Evolutionary conservation across 2,329 filamentous ascomycete genomes (phyloP).

Genomic region (Calonectria pteridis): DNA sequence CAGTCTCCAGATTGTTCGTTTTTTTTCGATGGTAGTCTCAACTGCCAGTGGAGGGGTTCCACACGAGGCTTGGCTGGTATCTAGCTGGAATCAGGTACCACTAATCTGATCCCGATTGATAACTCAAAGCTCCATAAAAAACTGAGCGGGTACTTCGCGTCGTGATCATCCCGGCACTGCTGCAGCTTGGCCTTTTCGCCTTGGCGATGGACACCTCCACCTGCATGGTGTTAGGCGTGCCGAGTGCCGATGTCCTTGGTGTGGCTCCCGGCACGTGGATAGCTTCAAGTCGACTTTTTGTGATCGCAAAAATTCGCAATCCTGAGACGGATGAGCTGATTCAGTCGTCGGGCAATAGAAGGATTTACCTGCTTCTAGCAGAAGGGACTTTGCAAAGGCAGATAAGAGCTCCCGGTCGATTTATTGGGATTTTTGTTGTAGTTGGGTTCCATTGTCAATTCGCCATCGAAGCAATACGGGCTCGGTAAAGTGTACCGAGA

Average conservation of each 20-base stretch:
- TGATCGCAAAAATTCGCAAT: neutral
- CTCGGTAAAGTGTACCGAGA: neutral
- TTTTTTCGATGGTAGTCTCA: neutral
- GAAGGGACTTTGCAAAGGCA: neutral
- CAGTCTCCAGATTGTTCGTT: neutral
- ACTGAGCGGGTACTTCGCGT: neutral
- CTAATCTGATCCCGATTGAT: slow-evolving; percentile 11
- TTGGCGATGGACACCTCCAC: neutral
- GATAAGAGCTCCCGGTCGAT: neutral
- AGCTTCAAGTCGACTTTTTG: neutral
- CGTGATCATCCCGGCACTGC: neutral
- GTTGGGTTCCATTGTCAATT: neutral
- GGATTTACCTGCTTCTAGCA: neutral
- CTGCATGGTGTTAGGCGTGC: neutral
- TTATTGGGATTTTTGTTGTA: neutral
- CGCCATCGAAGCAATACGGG: neutral
- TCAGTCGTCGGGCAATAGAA: neutral
- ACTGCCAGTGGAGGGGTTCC: neutral
- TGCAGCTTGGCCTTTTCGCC: neutral
- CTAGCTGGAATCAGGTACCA: neutral
- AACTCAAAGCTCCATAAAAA: slow-evolving; percentile 1
- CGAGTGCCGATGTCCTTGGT: neutral
- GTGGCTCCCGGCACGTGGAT: neutral
- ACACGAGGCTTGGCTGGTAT: neutral
- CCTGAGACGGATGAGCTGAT: neutral